Evolutionary conservation across 2,329 filamentous ascomycete species (phyloP).

Genomic region (Aulographum hederae): DNA sequence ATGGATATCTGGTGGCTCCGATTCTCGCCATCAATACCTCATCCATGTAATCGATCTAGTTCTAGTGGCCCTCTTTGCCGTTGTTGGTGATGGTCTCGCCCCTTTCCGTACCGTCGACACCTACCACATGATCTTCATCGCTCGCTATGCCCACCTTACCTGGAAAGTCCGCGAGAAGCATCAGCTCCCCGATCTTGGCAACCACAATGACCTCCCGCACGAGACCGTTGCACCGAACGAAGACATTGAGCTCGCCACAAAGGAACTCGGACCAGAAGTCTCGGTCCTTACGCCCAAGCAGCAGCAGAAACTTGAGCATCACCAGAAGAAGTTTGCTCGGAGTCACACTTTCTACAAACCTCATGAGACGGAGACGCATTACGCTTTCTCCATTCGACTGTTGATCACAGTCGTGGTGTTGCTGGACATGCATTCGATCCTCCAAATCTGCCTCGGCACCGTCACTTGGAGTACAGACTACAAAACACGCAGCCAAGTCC

Average conservation of each 20-base stretch:
- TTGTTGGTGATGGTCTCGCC: constrained; percentile 43
- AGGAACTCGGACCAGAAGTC: constrained; percentile 29
- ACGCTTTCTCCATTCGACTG: constrained; percentile 56
- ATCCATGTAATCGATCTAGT: constrained; percentile 37
- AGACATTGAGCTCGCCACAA: constrained; percentile 11
- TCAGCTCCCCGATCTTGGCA: constrained; percentile 40
- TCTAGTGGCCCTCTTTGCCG: constrained; percentile 43
- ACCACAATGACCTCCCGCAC: constrained; percentile 50
- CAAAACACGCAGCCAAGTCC: constrained; percentile 45
- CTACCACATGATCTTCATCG: constrained; percentile 74
- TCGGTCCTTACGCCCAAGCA: constrained; percentile 43
- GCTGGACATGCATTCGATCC: constrained; percentile 59
- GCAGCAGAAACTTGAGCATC: constrained; percentile 52
- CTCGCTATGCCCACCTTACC: constrained; percentile 49
- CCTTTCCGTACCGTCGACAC: constrained; percentile 65
- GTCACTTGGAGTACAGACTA: constrained; percentile 67
- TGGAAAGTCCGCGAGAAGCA: constrained; percentile 47
- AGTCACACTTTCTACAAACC: constrained; percentile 83
- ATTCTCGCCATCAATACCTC: constrained; percentile 42
- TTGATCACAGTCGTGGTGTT: constrained; percentile 64
- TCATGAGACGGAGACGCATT: constrained; percentile 67
- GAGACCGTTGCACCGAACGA: constrained; percentile 10
- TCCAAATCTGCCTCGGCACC: constrained; percentile 64
- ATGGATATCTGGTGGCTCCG: constrained; percentile 60
- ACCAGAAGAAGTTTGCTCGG: constrained; percentile 62